Conservation (phyloP, 345 rosid genomes). For the Firmiana major region DNA sequence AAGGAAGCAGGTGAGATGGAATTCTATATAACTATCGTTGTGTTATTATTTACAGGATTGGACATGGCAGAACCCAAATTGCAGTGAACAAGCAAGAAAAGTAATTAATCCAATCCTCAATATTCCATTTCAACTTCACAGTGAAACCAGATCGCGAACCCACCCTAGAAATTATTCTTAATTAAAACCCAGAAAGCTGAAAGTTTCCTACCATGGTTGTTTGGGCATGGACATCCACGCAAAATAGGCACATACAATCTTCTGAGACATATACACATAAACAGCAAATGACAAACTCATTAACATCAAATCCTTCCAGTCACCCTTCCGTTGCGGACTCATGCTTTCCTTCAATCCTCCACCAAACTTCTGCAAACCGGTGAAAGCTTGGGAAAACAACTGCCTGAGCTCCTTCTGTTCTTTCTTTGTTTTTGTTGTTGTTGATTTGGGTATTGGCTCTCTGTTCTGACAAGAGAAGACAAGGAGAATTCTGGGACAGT, state of each 20-base stretch:
- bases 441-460: constrained; percentile 21
- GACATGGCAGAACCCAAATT: neutral
- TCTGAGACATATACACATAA: constrained; percentile 78
- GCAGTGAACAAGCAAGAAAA: neutral
- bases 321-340: constrained; percentile 67
- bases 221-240: constrained; percentile 61
- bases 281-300: constrained; percentile 83
- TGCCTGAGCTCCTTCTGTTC: constrained; percentile 22
- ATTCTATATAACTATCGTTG: neutral
- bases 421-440: constrained; percentile 24
- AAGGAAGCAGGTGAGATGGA: neutral
- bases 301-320: constrained; percentile 65
- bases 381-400: constrained; percentile 8
- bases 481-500: neutral
- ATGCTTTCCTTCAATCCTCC: constrained; percentile 32
- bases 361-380: constrained; percentile 26
- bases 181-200: neutral
- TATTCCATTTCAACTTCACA: neutral
- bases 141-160: neutral
- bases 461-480: constrained; percentile 24
- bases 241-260: constrained; percentile 68
- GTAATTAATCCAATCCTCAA: neutral
- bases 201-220: constrained; percentile 47
- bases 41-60: neutral
- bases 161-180: too few species aligned